A percentile compares a stretch with the other conserved stretches of the same genome.
These are phyloP conservation scores for Protea cynaroides DNA, from an alignment of 164 flowering plant genomes.

Conservation along the genomic window DNA sequence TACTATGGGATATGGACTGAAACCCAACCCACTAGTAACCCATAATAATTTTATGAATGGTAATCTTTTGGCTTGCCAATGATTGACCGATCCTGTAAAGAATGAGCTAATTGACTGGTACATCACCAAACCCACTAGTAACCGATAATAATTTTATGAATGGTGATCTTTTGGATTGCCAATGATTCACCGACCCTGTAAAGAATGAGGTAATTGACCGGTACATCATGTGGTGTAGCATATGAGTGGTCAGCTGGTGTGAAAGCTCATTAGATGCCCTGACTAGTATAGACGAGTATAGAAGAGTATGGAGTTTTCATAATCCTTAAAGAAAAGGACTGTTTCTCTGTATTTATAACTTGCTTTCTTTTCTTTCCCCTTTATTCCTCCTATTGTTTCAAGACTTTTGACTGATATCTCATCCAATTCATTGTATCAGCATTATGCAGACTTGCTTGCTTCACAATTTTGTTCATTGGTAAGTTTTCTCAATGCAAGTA, in stretches of 20 bases:
- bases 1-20: neutral
- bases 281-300: neutral
- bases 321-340: neutral
- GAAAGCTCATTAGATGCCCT: neutral
- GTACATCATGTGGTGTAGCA: neutral
- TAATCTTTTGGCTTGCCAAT: neutral
- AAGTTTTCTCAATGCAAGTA: conserved; percentile 18
- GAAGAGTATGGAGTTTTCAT: neutral
- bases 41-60: neutral
- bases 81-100: neutral
- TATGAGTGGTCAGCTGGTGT: neutral
- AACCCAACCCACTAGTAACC: neutral
- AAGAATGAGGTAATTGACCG: neutral
- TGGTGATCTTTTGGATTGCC: neutral
- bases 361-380: neutral
- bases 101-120: neutral
- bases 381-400: neutral
- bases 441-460: conserved; percentile 77
- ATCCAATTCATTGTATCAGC: conserved; percentile 40
- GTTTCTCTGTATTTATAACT: conserved; percentile 1
- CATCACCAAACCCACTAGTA: neutral
- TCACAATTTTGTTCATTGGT: conserved; percentile 64
- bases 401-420: conserved; percentile 7
- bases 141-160: neutral
- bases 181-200: neutral